These are phyloP conservation scores for Rusavskia elegans DNA, from an alignment of 495 filamentous ascomycete genomes.

Conservation along the genomic window DNA sequence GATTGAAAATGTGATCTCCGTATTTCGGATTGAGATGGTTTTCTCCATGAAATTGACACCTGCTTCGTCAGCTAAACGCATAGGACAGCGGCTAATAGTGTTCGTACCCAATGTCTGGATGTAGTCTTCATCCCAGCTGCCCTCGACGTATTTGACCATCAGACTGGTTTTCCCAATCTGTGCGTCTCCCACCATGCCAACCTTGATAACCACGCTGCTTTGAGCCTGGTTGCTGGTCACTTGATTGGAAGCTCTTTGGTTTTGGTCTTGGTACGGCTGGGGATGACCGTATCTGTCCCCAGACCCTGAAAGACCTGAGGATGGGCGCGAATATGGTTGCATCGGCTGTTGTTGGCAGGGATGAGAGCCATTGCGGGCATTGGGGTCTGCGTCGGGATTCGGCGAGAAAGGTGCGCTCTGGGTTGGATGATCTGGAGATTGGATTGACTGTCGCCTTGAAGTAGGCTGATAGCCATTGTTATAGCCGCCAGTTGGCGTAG, in stretches of 20 bases:
- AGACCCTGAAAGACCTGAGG: slow-evolving; percentile 33
- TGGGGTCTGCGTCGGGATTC: slow-evolving; percentile 26
- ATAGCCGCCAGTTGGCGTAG: slow-evolving; percentile 14
- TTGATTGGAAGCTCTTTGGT: slow-evolving; percentile 25
- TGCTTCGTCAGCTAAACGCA: slow-evolving; percentile 12
- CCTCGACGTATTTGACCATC: slow-evolving; percentile 99
- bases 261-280: slow-evolving; percentile 28
- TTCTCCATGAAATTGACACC: slow-evolving; percentile 99
- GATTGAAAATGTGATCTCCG: slow-evolving; percentile 98
- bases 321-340: slow-evolving; percentile 29
- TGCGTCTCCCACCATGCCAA: slow-evolving; percentile 97
- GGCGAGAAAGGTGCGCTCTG: slow-evolving; percentile 25
- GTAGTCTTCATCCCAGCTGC: slow-evolving; percentile 98
- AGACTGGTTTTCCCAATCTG: slow-evolving; percentile 97
- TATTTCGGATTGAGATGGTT: slow-evolving; percentile 97
- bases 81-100: background rate
- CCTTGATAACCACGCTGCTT: slow-evolving; percentile 94
- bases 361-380: slow-evolving; percentile 24
- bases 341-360: slow-evolving; percentile 26
- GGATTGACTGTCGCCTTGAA: slow-evolving; percentile 23
- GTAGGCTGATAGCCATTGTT: slow-evolving; percentile 18
- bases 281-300: slow-evolving; percentile 25
- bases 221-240: slow-evolving; percentile 30
- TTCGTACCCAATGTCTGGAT: slow-evolving; percentile 82
- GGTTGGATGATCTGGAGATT: slow-evolving; percentile 27